Conservation (phyloP, 345 rosid species). For the Murraya koenigii region DNA sequence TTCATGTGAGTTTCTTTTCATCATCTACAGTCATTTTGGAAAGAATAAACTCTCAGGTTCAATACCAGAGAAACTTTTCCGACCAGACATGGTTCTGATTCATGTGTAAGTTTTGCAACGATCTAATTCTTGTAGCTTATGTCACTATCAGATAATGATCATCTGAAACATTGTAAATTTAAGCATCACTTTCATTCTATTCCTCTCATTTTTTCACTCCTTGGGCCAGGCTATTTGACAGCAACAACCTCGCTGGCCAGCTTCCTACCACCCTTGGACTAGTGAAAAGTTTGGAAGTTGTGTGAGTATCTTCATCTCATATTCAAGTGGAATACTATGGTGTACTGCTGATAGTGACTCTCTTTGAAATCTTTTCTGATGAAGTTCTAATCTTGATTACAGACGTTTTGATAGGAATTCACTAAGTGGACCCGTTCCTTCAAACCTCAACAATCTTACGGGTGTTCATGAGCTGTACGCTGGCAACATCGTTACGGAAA, state of each 20-base stretch:
- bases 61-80: conserved; percentile 65
- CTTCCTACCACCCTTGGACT: conserved; percentile 66
- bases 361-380: not conserved
- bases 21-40: conserved; percentile 65
- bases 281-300: conserved; percentile 49
- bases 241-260: conserved; percentile 53
- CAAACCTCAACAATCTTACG: conserved; percentile 56
- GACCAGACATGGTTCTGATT: conserved; percentile 55
- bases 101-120: conserved; percentile 62
- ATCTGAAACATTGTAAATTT: no score
- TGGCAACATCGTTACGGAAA: not conserved
- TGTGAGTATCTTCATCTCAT: conserved; percentile 54
- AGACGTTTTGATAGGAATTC: conserved; percentile 79
- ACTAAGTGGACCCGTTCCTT: conserved; percentile 52
- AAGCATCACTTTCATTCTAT: not conserved
- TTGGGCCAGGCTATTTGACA: conserved; percentile 62
- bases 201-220: not conserved
- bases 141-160: not conserved
- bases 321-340: not conserved
- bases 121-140: not conserved
- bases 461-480: conserved; percentile 65
- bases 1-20: conserved; percentile 8
- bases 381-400: conserved; percentile 20
- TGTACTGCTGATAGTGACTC: not conserved
- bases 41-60: conserved; percentile 62